Base-by-base conservation (phyloP, 2,329 filamentous ascomycete species). In the Colletotrichum cuscutae region DNA sequence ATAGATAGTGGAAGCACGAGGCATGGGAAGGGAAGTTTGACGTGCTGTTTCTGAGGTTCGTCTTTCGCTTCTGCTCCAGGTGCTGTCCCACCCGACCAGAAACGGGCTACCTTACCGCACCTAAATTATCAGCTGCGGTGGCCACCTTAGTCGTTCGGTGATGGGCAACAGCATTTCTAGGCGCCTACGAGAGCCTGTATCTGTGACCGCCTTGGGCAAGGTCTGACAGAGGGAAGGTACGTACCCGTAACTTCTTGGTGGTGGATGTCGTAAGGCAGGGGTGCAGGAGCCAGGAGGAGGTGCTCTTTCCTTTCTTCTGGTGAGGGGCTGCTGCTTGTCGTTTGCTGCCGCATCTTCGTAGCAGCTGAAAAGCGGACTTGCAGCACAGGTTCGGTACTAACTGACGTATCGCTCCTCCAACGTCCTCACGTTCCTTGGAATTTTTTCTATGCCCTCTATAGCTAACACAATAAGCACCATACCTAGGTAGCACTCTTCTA, bases 21-120 rank as follows among this genome's bases (percentile, higher is more conserved):
- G 67, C 61, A 74, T 42, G 71, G 71, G 62, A 61, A 74, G 58
- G 68, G 68, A 71, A 73, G 68, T 71, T 74, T 74, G 72, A 73
- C 72, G 68, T 74, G 72, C 68, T 68, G 68, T 54, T 72, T 60
- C 57, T 68, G 65, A 69, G 59, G 65, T 69, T 42, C 69, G 70
- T 37, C 68, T 59, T 62, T 71, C 68, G 65, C 64, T 53, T 71
- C 57, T 72, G 69, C 58, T 72, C 28, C 65, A 37, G 28, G 22
- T 63, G 24, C 49, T 56, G 68, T 68, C 37, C 54, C 30, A 54
- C 26, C 30, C 30, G 13, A 49, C 42, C 46, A 53, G 42, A 52
- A n/a, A 26, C 62, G 37, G 59, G 59, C 59, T 35, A 63, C 60
- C 26, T 28, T 53, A 63, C 46, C n/a, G 28, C 46, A 63, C 46